Base-by-base conservation (phyloP, 805 yeast species). In the Candida xiaguanensis region DNA sequence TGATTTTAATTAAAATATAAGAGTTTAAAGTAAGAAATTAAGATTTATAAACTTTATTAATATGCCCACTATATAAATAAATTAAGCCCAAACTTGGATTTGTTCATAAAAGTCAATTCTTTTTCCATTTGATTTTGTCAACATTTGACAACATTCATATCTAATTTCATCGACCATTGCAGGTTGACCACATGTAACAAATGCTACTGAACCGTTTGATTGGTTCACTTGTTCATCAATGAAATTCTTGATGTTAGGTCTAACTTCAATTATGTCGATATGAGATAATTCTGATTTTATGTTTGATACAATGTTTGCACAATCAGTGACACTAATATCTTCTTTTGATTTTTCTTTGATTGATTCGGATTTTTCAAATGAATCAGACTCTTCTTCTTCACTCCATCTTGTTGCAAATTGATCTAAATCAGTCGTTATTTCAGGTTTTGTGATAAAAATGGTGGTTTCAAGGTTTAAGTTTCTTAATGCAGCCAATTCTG, bases 81-180 rank as follows among this genome's bases (percentile, higher is more conserved):
- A 8, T 27, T 41, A 64, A 0, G 69, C 65, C 91, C 95, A 85
- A 9, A 73, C 68, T 57, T 82, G 87, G 33, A 81, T 70, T 52
- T 84, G 89, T 53, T 86, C 95, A 53, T 66, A 80, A 53, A 78
- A 80, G 49, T 81, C 89, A 12, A 83, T 74, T 18, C 84, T 68
- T 37, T 69, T 63, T 14, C 66, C 52, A 14, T 51, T 66, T 61
- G 37, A 79, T 55, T 42, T 72, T 55, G 28, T 61, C 44, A 0
- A 73, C 66, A 2, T 80, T 73, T 3, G 71, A 53, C n/a, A n/a
- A n/a, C n/a, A n/a, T n/a, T n/a, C n/a, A 25, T 63, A 54, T 51
- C 91, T 69, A 14, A 80, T 46, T 2, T 63, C 69, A 51, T 82
- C 90, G 47, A 72, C 80, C 74, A 81, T 72, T 4, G 58, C 42